Conservation (phyloP, 352 stramenopile species). For the Thraustochytrium striatum region DNA sequence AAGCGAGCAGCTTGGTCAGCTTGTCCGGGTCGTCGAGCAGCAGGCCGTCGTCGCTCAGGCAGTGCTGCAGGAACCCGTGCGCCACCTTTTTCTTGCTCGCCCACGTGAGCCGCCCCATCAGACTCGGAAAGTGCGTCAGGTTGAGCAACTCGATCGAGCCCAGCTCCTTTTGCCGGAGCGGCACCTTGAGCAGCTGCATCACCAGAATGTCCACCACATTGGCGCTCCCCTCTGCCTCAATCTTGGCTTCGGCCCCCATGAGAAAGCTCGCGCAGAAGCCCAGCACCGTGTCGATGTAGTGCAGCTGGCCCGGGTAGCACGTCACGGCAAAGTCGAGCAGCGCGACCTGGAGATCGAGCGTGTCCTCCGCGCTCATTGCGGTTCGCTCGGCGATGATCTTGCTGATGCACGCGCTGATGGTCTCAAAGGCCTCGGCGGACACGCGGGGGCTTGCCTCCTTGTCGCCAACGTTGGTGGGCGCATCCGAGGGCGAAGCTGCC, state of each 20-base stretch:
- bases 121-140: neutral
- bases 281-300: slow-evolving; percentile 69
- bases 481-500: slow-evolving; percentile 39
- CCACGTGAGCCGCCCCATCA: slow-evolving; percentile 3
- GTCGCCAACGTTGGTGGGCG: slow-evolving; percentile 53
- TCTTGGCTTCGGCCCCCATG: neutral
- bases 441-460: neutral
- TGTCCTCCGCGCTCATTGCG: slow-evolving; percentile 54
- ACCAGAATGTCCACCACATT: slow-evolving; percentile 24
- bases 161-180: slow-evolving; percentile 22
- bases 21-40: neutral
- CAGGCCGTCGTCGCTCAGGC: neutral
- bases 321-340: slow-evolving; percentile 74
- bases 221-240: neutral
- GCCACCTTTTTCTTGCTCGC: slow-evolving; percentile 40
- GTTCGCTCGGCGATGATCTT: slow-evolving; percentile 33
- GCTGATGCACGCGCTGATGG: neutral
- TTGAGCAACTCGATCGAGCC: slow-evolving; percentile 25
- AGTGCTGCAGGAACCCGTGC: slow-evolving; percentile 36
- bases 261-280: slow-evolving; percentile 58
- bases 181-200: neutral
- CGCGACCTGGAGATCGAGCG: slow-evolving; percentile 63
- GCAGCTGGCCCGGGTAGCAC: slow-evolving; percentile 67
- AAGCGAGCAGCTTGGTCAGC: slow-evolving; percentile 61
- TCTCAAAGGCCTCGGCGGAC: neutral